Evolutionary conservation across 2,329 filamentous ascomycete genomes (phyloP), one percentile per base, ranked within the genome.

Genomic region (Magnaporthales sp.): DNA sequence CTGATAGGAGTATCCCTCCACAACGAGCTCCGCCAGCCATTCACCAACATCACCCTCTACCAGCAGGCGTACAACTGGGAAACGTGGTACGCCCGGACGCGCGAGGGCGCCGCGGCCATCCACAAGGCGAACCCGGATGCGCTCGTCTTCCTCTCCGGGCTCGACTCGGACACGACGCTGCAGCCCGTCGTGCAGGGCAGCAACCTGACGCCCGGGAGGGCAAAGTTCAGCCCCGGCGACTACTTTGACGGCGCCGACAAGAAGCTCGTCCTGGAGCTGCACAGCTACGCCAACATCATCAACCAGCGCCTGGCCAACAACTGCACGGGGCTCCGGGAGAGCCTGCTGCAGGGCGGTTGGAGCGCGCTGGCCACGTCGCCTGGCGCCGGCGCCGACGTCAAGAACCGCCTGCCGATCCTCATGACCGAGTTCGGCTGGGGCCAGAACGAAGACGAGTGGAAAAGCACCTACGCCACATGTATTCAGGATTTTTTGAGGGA

Each of bases 251-350:
- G 80, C 72, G 71, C 74, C 1, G 60, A 66, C 10, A 72, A 82
- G 70, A 83, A 83, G 73, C 75, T 83, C 3, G 80, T 81, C 9
- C 76, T 83, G 51, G 81, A 84, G 70, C 71, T 83, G 26, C 81
- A 84, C 76, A 83, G 80, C 71, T 83, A 84, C 72, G 75, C 80
- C 64, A 82, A 79, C 71, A 51, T 64, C 62, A 71, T 70, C 29
- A 62, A 58, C 61, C 13, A 32, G 15, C 9, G 11, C 22, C 22
- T 26, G 26, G 56, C 56, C 22, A 7, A 7, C 10, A 73, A 75
- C 67, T 84, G 81, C 71, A 71, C 73, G 6, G 73, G 74, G 62
- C 76, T 83, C 54, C 74, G 78, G 68, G 70, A 72, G 65, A 75
- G 75, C n/a, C 70, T 83, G 6, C 78, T 78, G 70, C 75, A 74